Evolutionary conservation across 192 early-diverging fungal species (phyloP).

Genomic region (Glomus cerebriforme): DNA sequence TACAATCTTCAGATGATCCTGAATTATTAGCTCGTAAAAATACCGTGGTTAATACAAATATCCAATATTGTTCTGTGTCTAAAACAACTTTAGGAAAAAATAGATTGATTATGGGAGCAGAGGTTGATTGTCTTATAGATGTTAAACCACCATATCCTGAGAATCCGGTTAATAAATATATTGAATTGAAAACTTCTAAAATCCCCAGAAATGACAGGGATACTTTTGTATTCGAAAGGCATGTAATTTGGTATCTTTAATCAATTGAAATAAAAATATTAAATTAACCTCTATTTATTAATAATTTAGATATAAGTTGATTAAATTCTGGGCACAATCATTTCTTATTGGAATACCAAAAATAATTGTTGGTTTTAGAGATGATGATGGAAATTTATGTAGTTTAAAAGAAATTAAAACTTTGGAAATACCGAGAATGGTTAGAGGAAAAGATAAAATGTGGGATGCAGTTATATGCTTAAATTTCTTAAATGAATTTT

Average conservation of each 20-base stretch:
- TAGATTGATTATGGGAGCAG: constrained; percentile 83
- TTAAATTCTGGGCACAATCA: constrained; percentile 93
- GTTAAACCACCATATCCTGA: constrained; percentile 40
- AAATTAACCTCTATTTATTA: neutral
- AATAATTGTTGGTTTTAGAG: constrained; percentile 85
- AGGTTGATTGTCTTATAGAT: constrained; percentile 85
- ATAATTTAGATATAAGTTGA: constrained; percentile 68
- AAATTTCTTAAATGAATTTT: constrained; percentile 73
- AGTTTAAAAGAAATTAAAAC: constrained; percentile 70
- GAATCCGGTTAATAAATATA: constrained; percentile 66
- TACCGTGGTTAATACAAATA: constrained; percentile 73
- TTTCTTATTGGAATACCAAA: constrained; percentile 85
- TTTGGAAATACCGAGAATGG: constrained; percentile 77
- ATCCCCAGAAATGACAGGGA: constrained; percentile 54
- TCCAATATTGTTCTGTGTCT: constrained; percentile 89
- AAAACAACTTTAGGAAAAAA: constrained; percentile 71
- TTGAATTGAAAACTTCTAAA: constrained; percentile 88
- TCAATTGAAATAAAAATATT: neutral
- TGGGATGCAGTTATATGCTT: constrained; percentile 89
- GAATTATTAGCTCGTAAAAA: constrained; percentile 45
- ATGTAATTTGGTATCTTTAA: constrained; percentile 10
- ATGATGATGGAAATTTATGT: constrained; percentile 65
- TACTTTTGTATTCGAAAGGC: constrained; percentile 63
- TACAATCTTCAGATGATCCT: constrained; percentile 42
- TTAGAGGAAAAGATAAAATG: constrained; percentile 62